A percentile compares a stretch with the other conserved stretches of the same genome.
These are phyloP conservation scores for Sequoia sempervirens DNA, from an alignment of 75 land plant species.

Conservation along the genomic window DNA sequence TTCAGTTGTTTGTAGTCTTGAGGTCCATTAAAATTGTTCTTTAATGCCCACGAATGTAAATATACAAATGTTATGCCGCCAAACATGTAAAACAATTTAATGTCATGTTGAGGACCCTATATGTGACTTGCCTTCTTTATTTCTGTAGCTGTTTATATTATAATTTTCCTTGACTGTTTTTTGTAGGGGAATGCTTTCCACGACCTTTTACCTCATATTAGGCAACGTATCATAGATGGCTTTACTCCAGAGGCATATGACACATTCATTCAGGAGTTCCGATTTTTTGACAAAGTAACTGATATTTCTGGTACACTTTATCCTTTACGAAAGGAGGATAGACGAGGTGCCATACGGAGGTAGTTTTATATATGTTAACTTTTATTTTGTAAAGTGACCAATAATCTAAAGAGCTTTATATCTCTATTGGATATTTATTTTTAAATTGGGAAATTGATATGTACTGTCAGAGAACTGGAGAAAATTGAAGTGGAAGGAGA, in stretches of 20 bases:
- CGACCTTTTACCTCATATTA: slow-evolving; percentile 57
- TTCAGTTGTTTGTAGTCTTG: background rate
- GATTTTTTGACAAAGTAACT: slow-evolving; percentile 93
- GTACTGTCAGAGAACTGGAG: slow-evolving; percentile 67
- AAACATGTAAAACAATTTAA: background rate
- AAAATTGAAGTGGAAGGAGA: slow-evolving; percentile 85
- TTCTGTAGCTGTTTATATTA: slow-evolving; percentile 1
- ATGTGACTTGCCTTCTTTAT: background rate
- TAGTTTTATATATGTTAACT: slow-evolving; percentile 11
- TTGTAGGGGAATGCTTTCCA: slow-evolving; percentile 62
- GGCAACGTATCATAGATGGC: slow-evolving; percentile 80
- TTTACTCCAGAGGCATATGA: slow-evolving; percentile 79
- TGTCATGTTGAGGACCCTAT: background rate
- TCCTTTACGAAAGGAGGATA: slow-evolving; percentile 90
- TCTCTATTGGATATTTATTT: background rate
- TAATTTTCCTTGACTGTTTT: background rate
- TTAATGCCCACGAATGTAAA: background rate
- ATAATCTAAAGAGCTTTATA: background rate
- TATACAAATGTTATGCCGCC: background rate
- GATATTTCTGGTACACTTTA: slow-evolving; percentile 89
- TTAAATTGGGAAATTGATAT: background rate
- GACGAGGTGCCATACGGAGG: slow-evolving; percentile 87
- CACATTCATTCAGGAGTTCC: slow-evolving; percentile 79
- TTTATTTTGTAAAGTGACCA: background rate
- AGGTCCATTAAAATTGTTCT: background rate